Evolutionary conservation across 768 basidiomycete species (phyloP).

Genomic region (Auriscalpium microsporum): DNA sequence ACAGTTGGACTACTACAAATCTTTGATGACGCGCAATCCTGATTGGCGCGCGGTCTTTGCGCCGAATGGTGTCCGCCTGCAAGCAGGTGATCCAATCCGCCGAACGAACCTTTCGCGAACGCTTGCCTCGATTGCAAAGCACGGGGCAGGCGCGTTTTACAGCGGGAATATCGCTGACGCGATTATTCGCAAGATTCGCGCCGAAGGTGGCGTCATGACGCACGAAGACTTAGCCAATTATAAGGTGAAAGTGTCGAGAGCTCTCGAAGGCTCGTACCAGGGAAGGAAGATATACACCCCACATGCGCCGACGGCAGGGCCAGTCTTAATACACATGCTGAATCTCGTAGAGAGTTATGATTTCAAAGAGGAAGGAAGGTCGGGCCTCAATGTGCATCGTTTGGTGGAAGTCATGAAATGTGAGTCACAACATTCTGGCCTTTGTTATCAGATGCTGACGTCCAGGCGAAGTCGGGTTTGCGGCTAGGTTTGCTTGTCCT

Average conservation of each 20-base stretch:
- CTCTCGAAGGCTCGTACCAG: conserved; percentile 71
- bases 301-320: conserved; percentile 79
- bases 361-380: conserved; percentile 38
- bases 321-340: conserved; percentile 86
- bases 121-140: conserved; percentile 58
- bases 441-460: not conserved
- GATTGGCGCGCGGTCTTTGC: conserved; percentile 85
- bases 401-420: conserved; percentile 82
- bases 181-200: conserved; percentile 59
- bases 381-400: conserved; percentile 66
- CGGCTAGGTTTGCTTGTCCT: conserved; percentile 37
- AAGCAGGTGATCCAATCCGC: conserved; percentile 65
- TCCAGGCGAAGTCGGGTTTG: conserved; percentile 46
- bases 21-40: conserved; percentile 55
- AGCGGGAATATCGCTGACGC: conserved; percentile 80
- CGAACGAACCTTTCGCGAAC: conserved; percentile 74
- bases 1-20: conserved; percentile 25
- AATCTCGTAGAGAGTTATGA: conserved; percentile 79
- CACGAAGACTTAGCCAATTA: conserved; percentile 69
- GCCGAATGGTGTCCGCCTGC: conserved; percentile 59
- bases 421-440: conserved; percentile 24
- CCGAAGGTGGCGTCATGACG: conserved; percentile 74
- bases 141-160: conserved; percentile 82
- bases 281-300: conserved; percentile 78
- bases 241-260: conserved; percentile 55